These are phyloP conservation scores for Parietaria judaica DNA, from an alignment of 306 rosid genomes.

Conservation along the genomic window DNA sequence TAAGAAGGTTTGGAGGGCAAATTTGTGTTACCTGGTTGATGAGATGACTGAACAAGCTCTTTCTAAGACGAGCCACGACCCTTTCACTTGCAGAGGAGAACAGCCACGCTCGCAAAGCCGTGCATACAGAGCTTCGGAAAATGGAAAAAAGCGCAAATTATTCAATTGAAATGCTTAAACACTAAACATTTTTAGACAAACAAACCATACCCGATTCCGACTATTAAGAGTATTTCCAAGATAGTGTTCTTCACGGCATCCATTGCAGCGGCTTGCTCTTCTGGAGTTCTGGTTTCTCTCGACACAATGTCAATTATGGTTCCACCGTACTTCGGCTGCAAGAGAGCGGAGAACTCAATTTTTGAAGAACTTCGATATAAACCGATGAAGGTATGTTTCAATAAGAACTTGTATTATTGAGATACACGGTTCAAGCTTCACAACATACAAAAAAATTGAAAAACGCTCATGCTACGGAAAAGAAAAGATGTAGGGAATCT, in stretches of 20 bases:
- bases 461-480: not conserved
- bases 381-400: not conserved
- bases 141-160: not conserved
- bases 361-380: not conserved
- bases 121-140: slow-evolving; percentile 57
- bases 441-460: not conserved
- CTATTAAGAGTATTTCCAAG: slow-evolving; percentile 43
- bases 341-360: not conserved
- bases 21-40: slow-evolving; percentile 42
- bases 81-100: slow-evolving; percentile 78
- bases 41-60: slow-evolving; percentile 60
- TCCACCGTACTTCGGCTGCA: slow-evolving; percentile 30
- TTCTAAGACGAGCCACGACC: slow-evolving; percentile 71
- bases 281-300: slow-evolving; percentile 20
- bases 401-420: not conserved
- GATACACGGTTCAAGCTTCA: not conserved
- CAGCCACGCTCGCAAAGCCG: slow-evolving; percentile 75
- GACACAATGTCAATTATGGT: slow-evolving; percentile 26
- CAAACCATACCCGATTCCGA: slow-evolving; percentile 48
- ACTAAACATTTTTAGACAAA: not conserved
- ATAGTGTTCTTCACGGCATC: slow-evolving; percentile 59
- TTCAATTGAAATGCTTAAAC: not conserved
- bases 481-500: not conserved
- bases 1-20: slow-evolving; percentile 4
- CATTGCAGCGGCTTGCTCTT: slow-evolving; percentile 24